Evolutionary conservation across 139 green algal species (phyloP).

Genomic region (Closterium sp.): DNA sequence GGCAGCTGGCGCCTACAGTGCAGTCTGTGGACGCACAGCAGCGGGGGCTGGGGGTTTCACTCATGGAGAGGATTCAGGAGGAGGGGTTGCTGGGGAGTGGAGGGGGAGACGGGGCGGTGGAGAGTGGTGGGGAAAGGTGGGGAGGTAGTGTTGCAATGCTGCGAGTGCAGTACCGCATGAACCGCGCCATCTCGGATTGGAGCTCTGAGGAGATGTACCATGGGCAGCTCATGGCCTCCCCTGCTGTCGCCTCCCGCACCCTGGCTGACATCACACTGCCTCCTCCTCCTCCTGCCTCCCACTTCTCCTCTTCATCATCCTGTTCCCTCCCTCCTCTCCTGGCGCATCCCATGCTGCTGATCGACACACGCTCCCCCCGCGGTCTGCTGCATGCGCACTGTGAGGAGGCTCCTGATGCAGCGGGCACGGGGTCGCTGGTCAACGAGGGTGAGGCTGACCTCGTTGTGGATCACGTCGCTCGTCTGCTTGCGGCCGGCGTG

Average conservation of each 20-base stretch:
- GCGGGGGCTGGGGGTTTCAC: slow-evolving; percentile 37
- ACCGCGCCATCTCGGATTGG: slow-evolving; percentile 46
- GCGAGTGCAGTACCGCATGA: slow-evolving; percentile 55
- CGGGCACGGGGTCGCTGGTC: slow-evolving; percentile 33
- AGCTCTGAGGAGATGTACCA: slow-evolving; percentile 44
- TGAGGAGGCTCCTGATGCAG: slow-evolving; percentile 20
- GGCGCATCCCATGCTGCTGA: slow-evolving; percentile 32
- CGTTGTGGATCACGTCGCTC: slow-evolving; percentile 43
- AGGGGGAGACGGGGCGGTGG: neutral
- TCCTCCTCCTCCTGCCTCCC: neutral
- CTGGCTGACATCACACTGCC: neutral
- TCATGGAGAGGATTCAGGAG: slow-evolving; percentile 44
- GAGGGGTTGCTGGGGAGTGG: neutral
- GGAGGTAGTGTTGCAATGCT: slow-evolving; percentile 12
- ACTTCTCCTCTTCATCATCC: neutral
- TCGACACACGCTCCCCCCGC: slow-evolving; percentile 36
- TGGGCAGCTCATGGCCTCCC: slow-evolving; percentile 28
- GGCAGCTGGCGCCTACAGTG: slow-evolving; percentile 57
- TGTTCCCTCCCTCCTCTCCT: neutral
- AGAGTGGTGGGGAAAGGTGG: neutral
- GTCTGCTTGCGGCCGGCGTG: slow-evolving; percentile 37
- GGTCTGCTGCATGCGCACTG: slow-evolving; percentile 33
- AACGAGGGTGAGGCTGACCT: slow-evolving; percentile 53
- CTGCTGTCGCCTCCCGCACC: slow-evolving; percentile 5
- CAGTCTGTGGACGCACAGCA: slow-evolving; percentile 34